phyloP scores from a whole-genome alignment of 306 rosid species.

The Chamaecrista fasciculata region DNA sequence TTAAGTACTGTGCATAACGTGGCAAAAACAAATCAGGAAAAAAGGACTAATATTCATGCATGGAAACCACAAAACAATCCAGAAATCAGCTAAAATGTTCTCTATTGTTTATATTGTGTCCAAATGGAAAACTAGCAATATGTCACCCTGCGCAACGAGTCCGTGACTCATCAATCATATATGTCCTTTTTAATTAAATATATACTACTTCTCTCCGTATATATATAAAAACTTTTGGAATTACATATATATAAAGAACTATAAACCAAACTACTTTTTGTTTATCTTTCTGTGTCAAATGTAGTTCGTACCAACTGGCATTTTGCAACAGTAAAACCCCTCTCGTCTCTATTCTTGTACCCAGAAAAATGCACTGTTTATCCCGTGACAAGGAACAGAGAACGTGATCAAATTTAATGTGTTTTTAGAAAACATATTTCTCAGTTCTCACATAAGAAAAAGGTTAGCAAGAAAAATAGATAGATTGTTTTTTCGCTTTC shows the following conservation, averaged over 20 bases:
- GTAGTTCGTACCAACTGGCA: not conserved
- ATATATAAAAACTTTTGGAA: no score
- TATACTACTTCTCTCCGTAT: no score
- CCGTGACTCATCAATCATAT: not conserved
- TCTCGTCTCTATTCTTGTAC: not conserved
- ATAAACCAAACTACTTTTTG: not conserved
- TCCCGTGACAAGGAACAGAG: slow-evolving; percentile 8
- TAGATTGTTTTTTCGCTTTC: not conserved
- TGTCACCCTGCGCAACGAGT: not conserved
- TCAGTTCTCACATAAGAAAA: not conserved
- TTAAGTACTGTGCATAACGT: not conserved
- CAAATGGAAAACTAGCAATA: not conserved
- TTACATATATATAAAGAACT: not conserved
- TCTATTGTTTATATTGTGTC: not conserved
- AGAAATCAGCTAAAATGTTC: no score
- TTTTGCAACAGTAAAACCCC: no score
- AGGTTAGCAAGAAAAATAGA: not conserved
- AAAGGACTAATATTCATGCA: not conserved
- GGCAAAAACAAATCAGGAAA: not conserved
- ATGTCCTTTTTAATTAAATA: slow-evolving; percentile 21
- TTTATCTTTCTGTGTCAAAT: not conserved
- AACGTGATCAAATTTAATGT: not conserved
- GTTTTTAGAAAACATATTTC: not conserved
- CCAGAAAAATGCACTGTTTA: not conserved
- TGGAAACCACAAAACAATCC: no score